Base-by-base conservation (phyloP, 768 basidiomycete genomes). In the Phlebiopsis flavidoalba region DNA sequence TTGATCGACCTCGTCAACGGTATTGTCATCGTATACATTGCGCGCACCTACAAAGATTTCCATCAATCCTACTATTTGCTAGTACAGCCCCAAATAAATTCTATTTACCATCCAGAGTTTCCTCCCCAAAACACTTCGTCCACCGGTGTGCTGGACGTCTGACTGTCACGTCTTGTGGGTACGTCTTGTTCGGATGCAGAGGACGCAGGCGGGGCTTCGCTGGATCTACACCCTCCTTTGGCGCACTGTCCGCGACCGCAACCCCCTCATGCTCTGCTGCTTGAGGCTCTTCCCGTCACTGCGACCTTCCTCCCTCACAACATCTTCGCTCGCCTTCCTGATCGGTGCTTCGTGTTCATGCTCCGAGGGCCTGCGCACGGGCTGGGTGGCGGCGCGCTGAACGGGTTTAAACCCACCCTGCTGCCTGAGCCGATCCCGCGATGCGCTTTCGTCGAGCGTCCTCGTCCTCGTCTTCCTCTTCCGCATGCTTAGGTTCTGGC, bases 381-480 rank as follows among this genome's bases (percentile, higher is more conserved):
- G 69, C 22, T 64, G 68, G 15, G 65, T 67, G 24, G 75, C 71
- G 31, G 68, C 75, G 12, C 75, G 71, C 6, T 76, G 73, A 57
- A 86, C 78, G 3, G 86, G 83, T 65, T 86, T 76, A 74, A 80
- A 73, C 64, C 82, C 80, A 17, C 87, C 89, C 76, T 84, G 84
- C 71, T 83, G 82, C 6, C 84, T 83, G 43, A 84, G 67, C 21
- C 73, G 76, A 62, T 84, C 86, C n/a, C 22, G 86, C 82, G 21
- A 89, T 80, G 53, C 82, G 83, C 62, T 78, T 80, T 43, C 80
- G 78, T 40, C 83, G 80, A 2, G 78, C 74, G 61, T 74, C 81
- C 63, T 85, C 84, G n/a, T 82, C 83, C 48, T 82, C 80, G 3
- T 43, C 40, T 26, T 73, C 74, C 21, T 73, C 26, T 31, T 31